Evolutionary conservation across 148 eudicot species (phyloP), one percentile per base, ranked within the genome.

Genomic region (Beta vulgaris): DNA sequence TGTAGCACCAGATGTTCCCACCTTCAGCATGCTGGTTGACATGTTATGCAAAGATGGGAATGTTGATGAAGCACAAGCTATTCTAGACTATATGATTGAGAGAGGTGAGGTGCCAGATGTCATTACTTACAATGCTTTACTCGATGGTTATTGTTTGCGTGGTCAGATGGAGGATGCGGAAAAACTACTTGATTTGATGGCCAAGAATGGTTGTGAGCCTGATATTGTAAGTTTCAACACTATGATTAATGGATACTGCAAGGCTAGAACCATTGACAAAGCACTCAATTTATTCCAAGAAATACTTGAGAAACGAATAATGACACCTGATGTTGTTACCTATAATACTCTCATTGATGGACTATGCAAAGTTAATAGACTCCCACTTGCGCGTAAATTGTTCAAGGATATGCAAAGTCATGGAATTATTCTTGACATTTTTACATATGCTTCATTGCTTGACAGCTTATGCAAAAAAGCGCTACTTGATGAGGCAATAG

Each of bases 11-110:
- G 8, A 32, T 61, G 66, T 61, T 61, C 1, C 13, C n/a, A 61
- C 66, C 21, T 61, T 9, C 4, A 61, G n/a, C 18, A 34, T 61
- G 67, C n/a, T 74, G 71, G 31, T 46, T 19, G 71, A 74, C 25
- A 64, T 61, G 60, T 39, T 62, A 18, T 54, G 73, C 14, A 76
- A 68, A 68, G 67, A 68, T 19, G 79, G 79, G 18, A 37, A 7
- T 37, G 36, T 68, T 23, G 31, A 39, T 28, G 79, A 68, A 40
- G 73, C 78, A 25, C 21, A 67, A 26, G 51, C 35, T 6, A 2
- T 39, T 7, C 6, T 76, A 3, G 7, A 16, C 11, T 10, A 21
- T 0, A 63, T 63, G 77, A 74, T 64, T 9, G 32, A 74, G 3
- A 74, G 19, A 25, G 71, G 61, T 34, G 31, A 9, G 61, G 19